Evolutionary conservation across 306 rosid species (phyloP), one percentile per base, ranked within the genome.

Genomic region (Cercis canadensis): DNA sequence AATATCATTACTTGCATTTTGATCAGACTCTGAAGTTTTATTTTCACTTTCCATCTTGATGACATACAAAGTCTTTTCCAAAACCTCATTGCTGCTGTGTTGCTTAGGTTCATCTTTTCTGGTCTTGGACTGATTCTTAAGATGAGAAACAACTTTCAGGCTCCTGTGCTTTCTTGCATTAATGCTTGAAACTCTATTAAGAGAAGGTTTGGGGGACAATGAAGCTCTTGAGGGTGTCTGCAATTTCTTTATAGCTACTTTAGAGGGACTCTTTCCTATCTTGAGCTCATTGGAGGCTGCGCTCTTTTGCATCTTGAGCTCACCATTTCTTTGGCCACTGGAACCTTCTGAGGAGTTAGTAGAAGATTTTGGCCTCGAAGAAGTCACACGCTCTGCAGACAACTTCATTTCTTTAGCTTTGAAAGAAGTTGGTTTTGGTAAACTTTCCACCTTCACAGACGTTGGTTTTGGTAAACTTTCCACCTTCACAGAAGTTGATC

Each of bases 41-140:
- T 81, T 80, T 57, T 80, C 89, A 34, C 78, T 84, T 65, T 87
- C 95, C 79, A 75, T 77, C 81, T 81, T 73, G 54, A 89, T 71
- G 78, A 87, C 92, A 54, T 87, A 87, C 88, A 91, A 67, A 43
- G 91, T 94, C 75, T 87, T 87, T 70, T 90, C 98, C 75, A 55
- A 72, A 33, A 78, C 78, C 76, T 67, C 88, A n/a, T 80, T 57
- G 37, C 62, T 56, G 62, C n/a, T 52, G 62, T 51, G 57, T 65
- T 87, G 72, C 77, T 62, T 65, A 2, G 53, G 69, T 70, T 86
- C 87, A 40, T 72, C 81, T 62, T 47, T 57, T 55, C 46, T 50
- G 5, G 63, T 74, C 73, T 62, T 57, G 57, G 33, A 74, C 70
- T 78, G 79, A 77, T 70, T 78, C 75, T 62, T 67, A 1, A 52